A percentile compares a stretch with the other conserved stretches of the same genome.
Conservation (phyloP, 106 monocot species). For the Agapanthus africanus region DNA sequence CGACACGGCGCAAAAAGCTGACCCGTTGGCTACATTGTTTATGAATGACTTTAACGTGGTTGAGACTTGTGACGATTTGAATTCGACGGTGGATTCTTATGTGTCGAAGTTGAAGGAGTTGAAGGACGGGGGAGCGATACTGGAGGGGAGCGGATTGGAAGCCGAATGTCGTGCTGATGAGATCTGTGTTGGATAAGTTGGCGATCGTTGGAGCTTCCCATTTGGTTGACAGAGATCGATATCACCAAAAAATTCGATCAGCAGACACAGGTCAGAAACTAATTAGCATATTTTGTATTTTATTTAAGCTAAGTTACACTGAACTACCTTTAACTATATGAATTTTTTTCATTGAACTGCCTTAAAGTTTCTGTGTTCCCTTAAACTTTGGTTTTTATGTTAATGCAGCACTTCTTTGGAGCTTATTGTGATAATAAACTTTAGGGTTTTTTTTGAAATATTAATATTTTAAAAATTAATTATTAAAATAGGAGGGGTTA, state of each 20-base stretch:
- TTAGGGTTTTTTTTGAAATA: too few relatives aligned
- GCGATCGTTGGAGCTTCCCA: constrained; percentile 59
- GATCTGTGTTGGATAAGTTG: constrained; percentile 77
- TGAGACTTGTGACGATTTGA: constrained; percentile 75
- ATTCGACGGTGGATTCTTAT: constrained; percentile 72
- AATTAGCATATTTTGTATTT: too few relatives aligned
- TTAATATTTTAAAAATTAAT: too few relatives aligned
- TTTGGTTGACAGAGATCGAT: constrained; percentile 97
- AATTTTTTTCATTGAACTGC: too few relatives aligned
- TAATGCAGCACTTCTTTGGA: too few relatives aligned
- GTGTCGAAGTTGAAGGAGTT: constrained; percentile 47
- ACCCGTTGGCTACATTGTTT: constrained; percentile 82
- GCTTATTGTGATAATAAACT: too few relatives aligned
- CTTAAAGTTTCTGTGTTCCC: too few relatives aligned
- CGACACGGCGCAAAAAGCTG: constrained; percentile 43
- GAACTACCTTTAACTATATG: too few relatives aligned
- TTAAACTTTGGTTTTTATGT: too few relatives aligned
- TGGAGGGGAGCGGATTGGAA: constrained; percentile 82
- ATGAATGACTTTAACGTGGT: constrained; percentile 96
- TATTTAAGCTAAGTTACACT: too few relatives aligned
- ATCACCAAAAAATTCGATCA: constrained; percentile 53
- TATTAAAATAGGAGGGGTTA: too few relatives aligned
- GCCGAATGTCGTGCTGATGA: constrained; percentile 79
- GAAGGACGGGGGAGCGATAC: constrained; percentile 35
- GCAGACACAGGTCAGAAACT: constrained; percentile 61